Base-by-base conservation (phyloP, 768 basidiomycete species). In the Leccinum aurantiacum region DNA sequence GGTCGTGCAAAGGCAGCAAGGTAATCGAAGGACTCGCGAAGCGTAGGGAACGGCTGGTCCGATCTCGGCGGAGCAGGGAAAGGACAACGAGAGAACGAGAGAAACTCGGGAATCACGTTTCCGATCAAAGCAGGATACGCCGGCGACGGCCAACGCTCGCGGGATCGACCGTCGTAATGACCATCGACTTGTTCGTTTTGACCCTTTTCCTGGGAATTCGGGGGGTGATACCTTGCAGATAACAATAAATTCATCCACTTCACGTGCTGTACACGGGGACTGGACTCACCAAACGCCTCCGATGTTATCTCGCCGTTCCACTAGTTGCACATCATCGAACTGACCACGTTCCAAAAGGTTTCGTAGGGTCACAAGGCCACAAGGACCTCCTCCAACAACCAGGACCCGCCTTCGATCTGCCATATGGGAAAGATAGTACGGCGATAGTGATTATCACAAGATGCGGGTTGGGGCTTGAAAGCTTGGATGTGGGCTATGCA, bases 51-150 rank as follows among this genome's bases (percentile, higher is more conserved):
- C 6, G 70, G 74, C 35, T 75, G 76, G 29, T 55, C 56, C 9
- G 49, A 35, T 22, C 63, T 60, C 3, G 63, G 44, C 6, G 69
- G 70, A 5, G 60, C 52, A 17, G 74, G 73, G 44, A 76, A 76
- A 10, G 70, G 69, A 22, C 57, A 8, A 22, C 63, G 63, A 15
- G 75, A 75, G 57, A 77, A 74, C 17, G 69, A 65, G 7, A 75
- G 58, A 29, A 71, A 71, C 48, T 81, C 77, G 0, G 82, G 79
- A 3, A 82, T 72, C 58, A 83, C 78, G 56, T 84, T 83, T 24
- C 82, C 81, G 41, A 84, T 76, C 54, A 84, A 65, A 6, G 70
- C 77, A 19, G 75, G 76, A 57, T 84, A 84, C 0, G 80, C 79
- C 1, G 81, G 79, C 7, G 80, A 79, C 0, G 77, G 72, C 83